Percentiles rank a stretch among this genome's conserved stretches.
Evolutionary conservation across 2,329 filamentous ascomycete species (phyloP).

Genomic region (Alternaria burnsii): DNA sequence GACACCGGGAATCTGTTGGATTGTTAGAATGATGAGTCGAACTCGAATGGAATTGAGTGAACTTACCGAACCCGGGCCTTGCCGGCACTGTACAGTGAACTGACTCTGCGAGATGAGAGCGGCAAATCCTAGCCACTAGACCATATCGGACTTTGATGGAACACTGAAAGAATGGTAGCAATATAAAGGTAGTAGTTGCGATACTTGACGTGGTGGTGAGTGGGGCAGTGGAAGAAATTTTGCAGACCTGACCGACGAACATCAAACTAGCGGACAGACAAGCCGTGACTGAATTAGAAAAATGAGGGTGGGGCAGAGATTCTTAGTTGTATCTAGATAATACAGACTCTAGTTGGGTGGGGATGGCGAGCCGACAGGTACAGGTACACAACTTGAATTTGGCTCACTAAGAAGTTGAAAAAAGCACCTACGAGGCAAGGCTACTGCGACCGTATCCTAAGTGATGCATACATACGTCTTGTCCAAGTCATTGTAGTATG

Average conservation of each 20-base stretch:
- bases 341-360: background rate
- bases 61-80: conserved; percentile 24
- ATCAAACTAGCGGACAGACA: background rate
- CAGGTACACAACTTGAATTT: background rate
- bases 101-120: conserved; percentile 21
- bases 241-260: background rate
- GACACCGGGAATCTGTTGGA: conserved; percentile 23
- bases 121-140: conserved; percentile 29
- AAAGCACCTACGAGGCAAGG: background rate
- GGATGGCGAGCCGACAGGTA: background rate
- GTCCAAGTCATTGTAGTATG: background rate
- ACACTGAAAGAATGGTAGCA: fast-evolving
- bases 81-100: conserved; percentile 20
- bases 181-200: background rate
- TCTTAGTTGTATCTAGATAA: background rate
- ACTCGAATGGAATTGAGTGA: background rate
- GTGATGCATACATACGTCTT: background rate
- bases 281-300: background rate
- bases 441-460: background rate
- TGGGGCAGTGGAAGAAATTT: background rate
- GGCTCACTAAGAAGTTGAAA: background rate
- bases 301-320: background rate
- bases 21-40: conserved; percentile 2
- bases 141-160: conserved; percentile 24
- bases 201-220: background rate